These are phyloP conservation scores for Candida maltosa DNA, from an alignment of 805 yeast species.

Conservation along the genomic window DNA sequence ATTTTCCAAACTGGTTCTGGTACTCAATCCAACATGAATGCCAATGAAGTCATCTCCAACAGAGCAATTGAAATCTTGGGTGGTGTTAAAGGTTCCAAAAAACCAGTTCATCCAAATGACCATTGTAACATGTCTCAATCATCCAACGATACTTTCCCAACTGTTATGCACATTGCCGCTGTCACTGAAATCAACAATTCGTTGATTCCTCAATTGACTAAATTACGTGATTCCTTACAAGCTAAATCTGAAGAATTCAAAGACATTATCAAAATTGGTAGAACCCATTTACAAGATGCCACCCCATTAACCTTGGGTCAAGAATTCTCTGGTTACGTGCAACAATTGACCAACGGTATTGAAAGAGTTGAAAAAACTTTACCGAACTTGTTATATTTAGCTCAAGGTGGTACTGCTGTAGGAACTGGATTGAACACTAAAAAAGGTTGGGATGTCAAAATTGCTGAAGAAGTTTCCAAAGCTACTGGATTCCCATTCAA, in stretches of 20 bases:
- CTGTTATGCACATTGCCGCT: slow-evolving; percentile 42
- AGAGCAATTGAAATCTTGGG: slow-evolving; percentile 38
- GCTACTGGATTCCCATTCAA: slow-evolving; percentile 30
- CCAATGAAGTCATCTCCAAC: slow-evolving; percentile 38
- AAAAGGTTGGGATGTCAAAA: slow-evolving; percentile 32
- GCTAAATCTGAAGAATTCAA: slow-evolving; percentile 28
- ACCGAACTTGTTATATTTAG: slow-evolving; percentile 31
- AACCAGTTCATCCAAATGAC: slow-evolving; percentile 38
- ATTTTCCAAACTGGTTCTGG: slow-evolving; percentile 41
- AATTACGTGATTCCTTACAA: slow-evolving; percentile 30
- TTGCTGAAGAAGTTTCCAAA: slow-evolving; percentile 30
- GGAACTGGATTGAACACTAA: slow-evolving; percentile 39
- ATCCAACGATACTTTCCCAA: slow-evolving; percentile 38
- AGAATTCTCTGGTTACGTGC: slow-evolving; percentile 38
- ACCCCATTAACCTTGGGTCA: slow-evolving; percentile 40
- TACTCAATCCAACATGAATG: slow-evolving; percentile 39
- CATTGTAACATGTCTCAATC: slow-evolving; percentile 40
- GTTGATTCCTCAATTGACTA: slow-evolving; percentile 29
- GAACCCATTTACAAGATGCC: slow-evolving; percentile 41
- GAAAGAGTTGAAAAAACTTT: slow-evolving; percentile 28
- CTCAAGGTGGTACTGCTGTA: slow-evolving; percentile 42
- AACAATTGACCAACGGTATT: slow-evolving; percentile 33
- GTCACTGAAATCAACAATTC: slow-evolving; percentile 27
- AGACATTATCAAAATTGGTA: slow-evolving; percentile 35
- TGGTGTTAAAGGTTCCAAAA: slow-evolving; percentile 33